Conservation (phyloP, 2,329 filamentous ascomycete species). For the Aspergillus calidoustus region DNA sequence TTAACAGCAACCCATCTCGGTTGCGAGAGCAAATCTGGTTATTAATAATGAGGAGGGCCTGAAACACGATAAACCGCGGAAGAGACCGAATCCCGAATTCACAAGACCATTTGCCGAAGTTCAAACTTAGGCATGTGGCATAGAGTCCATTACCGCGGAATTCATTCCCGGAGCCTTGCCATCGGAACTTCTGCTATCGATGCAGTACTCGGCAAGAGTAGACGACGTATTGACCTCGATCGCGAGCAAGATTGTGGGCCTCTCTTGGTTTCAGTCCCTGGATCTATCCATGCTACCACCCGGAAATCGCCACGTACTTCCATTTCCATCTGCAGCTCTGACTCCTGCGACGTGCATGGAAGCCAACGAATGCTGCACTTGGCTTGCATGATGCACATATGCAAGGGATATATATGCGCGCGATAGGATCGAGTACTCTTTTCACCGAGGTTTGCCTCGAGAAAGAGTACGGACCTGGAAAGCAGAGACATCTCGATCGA, state of each 20-base stretch:
- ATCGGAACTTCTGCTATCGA: not conserved
- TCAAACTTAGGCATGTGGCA: not conserved
- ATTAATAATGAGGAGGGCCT: not conserved
- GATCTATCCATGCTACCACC: not conserved
- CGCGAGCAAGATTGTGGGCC: not conserved
- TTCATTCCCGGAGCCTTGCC: not conserved
- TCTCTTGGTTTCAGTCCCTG: not conserved
- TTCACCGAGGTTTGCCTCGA: not conserved
- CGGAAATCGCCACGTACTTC: not conserved
- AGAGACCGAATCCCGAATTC: not conserved
- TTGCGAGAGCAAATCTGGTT: too few relatives aligned
- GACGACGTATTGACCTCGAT: not conserved
- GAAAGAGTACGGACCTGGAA: not conserved
- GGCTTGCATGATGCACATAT: not conserved
- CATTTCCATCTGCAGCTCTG: not conserved
- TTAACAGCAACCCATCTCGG: not conserved
- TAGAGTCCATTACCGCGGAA: not conserved
- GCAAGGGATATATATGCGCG: not conserved
- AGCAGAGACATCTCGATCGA: not conserved
- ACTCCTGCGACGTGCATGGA: constrained; percentile 8
- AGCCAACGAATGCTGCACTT: not conserved
- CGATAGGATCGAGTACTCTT: not conserved
- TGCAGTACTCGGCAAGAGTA: not conserved
- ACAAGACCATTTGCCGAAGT: not conserved
- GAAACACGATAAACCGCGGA: not conserved